Percentiles rank a stretch among this genome's conserved stretches.
Conservation (phyloP, 768 basidiomycete genomes). For the Chalciporus chontae region DNA sequence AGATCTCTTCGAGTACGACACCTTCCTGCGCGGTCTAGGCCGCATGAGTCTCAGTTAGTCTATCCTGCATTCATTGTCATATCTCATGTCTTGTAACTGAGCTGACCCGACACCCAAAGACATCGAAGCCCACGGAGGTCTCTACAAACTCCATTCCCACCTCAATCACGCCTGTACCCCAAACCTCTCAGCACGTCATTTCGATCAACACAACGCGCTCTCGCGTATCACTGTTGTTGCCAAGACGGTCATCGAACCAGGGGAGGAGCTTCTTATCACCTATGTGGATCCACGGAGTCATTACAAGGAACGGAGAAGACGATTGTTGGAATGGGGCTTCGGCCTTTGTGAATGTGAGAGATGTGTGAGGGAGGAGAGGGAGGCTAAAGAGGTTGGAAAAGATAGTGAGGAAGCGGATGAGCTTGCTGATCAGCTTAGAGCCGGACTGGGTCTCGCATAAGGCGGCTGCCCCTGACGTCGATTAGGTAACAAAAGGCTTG, state of each 20-base stretch:
- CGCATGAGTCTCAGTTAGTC: constrained; percentile 77
- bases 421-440: constrained; percentile 59
- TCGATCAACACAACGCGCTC: constrained; percentile 65
- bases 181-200: constrained; percentile 74
- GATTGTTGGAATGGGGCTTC: constrained; percentile 73
- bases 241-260: constrained; percentile 53
- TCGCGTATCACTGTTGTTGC: constrained; percentile 77
- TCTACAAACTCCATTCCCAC: constrained; percentile 84
- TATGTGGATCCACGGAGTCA: constrained; percentile 66
- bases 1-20: constrained; percentile 72
- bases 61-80: not conserved
- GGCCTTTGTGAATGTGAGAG: constrained; percentile 64
- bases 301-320: constrained; percentile 42
- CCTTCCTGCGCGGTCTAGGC: constrained; percentile 68
- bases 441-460: constrained; percentile 54
- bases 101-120: constrained; percentile 38
- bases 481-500: too few relatives aligned
- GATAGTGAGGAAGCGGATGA: constrained; percentile 33
- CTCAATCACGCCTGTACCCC: constrained; percentile 84
- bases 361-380: constrained; percentile 58
- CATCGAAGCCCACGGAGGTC: constrained; percentile 80
- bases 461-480: not conserved
- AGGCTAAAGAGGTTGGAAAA: constrained; percentile 11
- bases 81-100: not conserved
- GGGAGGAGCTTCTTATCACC: constrained; percentile 73